Base-by-base conservation (phyloP, 495 filamentous ascomycete genomes). In the Trichoderma reesei region DNA sequence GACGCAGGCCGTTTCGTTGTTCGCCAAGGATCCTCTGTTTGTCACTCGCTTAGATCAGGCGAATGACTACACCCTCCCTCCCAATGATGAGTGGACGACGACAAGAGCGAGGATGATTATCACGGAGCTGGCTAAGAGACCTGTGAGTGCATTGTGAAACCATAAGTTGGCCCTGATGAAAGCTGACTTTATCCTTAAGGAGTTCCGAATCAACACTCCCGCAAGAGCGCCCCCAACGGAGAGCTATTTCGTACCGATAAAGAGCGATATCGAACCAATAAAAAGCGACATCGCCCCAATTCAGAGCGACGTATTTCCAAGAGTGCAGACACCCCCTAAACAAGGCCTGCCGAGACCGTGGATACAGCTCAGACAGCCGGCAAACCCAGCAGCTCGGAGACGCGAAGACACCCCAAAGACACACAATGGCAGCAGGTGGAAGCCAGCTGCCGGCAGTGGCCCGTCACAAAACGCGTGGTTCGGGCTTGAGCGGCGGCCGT, bases 401-500 rank as follows among this genome's bases (percentile, higher is more conserved):
- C 7, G 16, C n/a, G 44, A 56, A 34, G 16, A 31, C 4, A 34
- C 26, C 34, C 10, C 31, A 34, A 14, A 8, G 16, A n/a, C 11
- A 56, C 33, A 2, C 2, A 20, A 56, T 14, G 16, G 51, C 26
- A 56, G 31, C 51, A 20, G 26, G 3, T 56, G 36, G 59, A 61
- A 41, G 36, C 59, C 59, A n/a, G 16, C n/a, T 20, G 18, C 36
- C 36, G 9, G 20, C 13, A 26, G 36, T n/a, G 59, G 18, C 36
- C 10, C 36, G 20, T 61, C 59, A 5, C 11, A 3, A 41, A 69
- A 33, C 63, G 59, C 41, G 8, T 71, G 62, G 60, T 69, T 71
- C 14, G 63, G 61, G 0, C 51, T 69, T 1, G 44, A 64, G 31
- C 39, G 65, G 9, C 70, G 64, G 7, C 78, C 78, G 9, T 80